Evolutionary conservation across 495 filamentous ascomycete species (phyloP).

Genomic region (Aspergillus kassunensis): DNA sequence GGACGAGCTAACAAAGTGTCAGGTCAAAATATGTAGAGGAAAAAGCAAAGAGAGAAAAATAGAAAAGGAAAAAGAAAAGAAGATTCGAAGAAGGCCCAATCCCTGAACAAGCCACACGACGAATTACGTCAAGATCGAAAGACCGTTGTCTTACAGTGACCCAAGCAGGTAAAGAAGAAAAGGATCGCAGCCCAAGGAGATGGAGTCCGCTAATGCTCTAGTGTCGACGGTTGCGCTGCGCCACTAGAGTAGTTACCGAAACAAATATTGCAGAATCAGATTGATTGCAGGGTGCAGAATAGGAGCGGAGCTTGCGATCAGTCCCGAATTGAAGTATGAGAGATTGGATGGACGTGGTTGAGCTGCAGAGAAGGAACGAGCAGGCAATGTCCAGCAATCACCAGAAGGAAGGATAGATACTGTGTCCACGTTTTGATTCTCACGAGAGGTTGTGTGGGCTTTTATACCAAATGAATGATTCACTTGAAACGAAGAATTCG

Average conservation of each 20-base stretch:
- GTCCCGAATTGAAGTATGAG: background rate
- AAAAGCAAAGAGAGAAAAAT: conserved; percentile 12
- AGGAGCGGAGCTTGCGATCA: conserved; percentile 3
- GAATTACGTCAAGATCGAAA: conserved; percentile 25
- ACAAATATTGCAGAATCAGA: too few species aligned
- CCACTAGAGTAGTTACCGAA: conserved; percentile 13
- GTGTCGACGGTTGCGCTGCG: conserved; percentile 19
- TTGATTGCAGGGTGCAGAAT: too few species aligned
- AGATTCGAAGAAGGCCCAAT: conserved; percentile 14
- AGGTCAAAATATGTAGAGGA: conserved; percentile 1
- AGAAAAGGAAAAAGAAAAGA: conserved; percentile 10
- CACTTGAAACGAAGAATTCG: background rate
- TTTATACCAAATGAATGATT: background rate
- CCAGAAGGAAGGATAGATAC: background rate
- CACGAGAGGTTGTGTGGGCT: background rate
- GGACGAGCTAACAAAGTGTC: conserved; percentile 5
- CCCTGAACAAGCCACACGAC: conserved; percentile 15
- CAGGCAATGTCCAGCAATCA: conserved; percentile 2
- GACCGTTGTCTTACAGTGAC: conserved; percentile 20
- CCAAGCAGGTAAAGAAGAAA: conserved; percentile 14
- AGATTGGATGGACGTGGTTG: too few species aligned
- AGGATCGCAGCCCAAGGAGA: conserved; percentile 15
- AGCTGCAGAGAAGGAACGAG: background rate
- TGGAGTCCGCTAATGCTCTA: conserved; percentile 17
- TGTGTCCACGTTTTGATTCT: too few species aligned